A percentile compares a stretch with the other conserved stretches of the same genome.
Evolutionary conservation across 2,329 filamentous ascomycete species (phyloP).

Genomic region (Colletotrichum sp.): DNA sequence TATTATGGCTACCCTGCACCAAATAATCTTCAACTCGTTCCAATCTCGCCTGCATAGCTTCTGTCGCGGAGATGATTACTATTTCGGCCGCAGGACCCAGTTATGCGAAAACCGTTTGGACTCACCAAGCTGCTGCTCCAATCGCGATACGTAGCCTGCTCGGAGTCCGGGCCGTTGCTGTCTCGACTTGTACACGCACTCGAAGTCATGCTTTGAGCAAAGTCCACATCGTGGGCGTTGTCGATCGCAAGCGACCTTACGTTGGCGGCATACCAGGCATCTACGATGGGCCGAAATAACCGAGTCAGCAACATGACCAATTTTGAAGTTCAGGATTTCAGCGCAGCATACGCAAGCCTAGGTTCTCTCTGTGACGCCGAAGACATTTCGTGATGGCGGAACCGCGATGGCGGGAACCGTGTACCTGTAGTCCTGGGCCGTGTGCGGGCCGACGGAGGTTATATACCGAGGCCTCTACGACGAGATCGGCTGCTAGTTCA

Average conservation of each 20-base stretch:
- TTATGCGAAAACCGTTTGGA: rapidly evolving
- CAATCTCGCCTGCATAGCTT: background rate
- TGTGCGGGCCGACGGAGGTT: background rate
- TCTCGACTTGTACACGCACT: background rate
- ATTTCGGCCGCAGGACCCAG: background rate
- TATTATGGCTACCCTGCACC: background rate
- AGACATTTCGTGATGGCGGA: background rate
- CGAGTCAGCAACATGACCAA: background rate
- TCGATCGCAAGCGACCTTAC: background rate
- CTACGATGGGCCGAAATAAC: rapidly evolving
- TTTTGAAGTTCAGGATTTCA: rapidly evolving
- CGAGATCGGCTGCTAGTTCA: background rate
- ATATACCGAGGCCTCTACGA: background rate
- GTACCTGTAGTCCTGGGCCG: background rate
- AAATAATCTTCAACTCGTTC: background rate
- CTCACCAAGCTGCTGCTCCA: background rate
- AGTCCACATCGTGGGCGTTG: background rate
- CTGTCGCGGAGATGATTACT: background rate
- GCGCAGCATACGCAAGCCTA: background rate
- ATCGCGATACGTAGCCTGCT: background rate
- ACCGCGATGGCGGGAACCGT: background rate
- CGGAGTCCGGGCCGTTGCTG: background rate
- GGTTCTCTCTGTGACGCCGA: background rate
- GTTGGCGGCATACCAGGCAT: background rate
- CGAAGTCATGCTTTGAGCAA: background rate